Percentiles rank a stretch among this genome's conserved stretches.
phyloP scores from a whole-genome alignment of 495 filamentous ascomycete species.

The Cercophora sp. region DNA sequence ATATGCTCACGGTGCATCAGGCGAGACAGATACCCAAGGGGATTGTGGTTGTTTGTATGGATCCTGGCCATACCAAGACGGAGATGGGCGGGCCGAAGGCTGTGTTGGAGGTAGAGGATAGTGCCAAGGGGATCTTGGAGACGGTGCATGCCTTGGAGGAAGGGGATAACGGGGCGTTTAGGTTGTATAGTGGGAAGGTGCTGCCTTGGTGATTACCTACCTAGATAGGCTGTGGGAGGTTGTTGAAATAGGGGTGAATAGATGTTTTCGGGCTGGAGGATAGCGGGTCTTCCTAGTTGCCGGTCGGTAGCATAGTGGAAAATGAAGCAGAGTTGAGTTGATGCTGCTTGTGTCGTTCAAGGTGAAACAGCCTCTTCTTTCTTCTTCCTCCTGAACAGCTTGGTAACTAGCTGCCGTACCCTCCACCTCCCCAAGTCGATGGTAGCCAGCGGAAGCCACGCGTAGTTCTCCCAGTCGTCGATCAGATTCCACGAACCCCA shows the following conservation, averaged over 20 bases:
- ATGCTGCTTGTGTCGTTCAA: too few species aligned
- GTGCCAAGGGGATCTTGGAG: constrained; percentile 33
- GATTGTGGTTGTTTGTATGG: constrained; percentile 45
- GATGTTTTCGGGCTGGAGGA: too few species aligned
- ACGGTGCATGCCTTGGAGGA: constrained; percentile 21
- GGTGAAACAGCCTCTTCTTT: too few species aligned
- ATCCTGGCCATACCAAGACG: constrained; percentile 60
- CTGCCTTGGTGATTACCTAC: constrained; percentile 5
- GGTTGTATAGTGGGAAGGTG: background rate
- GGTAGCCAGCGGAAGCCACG: background rate
- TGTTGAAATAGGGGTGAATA: too few species aligned
- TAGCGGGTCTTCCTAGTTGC: too few species aligned
- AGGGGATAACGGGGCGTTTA: constrained; percentile 9
- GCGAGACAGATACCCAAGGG: constrained; percentile 29
- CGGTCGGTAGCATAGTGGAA: too few species aligned
- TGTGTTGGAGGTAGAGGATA: constrained; percentile 37
- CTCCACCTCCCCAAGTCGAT: background rate
- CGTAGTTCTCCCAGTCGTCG: background rate
- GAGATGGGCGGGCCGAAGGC: constrained; percentile 55
- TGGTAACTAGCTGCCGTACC: background rate
- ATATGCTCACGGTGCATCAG: constrained; percentile 38
- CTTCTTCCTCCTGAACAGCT: background rate
- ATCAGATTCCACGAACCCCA: background rate
- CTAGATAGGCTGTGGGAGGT: too few species aligned
- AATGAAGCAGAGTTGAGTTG: too few species aligned